phyloP scores from a whole-genome alignment of 805 yeast species.

The Lipomyces orientalis region DNA sequence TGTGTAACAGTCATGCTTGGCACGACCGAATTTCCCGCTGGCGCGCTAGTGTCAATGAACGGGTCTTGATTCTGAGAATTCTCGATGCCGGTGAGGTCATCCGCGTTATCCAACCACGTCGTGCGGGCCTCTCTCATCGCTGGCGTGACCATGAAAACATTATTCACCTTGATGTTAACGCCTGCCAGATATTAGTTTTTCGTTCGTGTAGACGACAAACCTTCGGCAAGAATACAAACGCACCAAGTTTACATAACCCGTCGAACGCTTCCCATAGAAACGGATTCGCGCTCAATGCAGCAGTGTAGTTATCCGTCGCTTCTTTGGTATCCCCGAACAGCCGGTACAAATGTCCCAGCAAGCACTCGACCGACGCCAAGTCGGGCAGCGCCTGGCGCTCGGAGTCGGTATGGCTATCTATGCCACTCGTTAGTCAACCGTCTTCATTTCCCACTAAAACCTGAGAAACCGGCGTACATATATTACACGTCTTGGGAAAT shows the following conservation, averaged over 20 bases:
- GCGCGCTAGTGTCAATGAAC: slow-evolving; percentile 12
- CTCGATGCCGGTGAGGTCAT: slow-evolving; percentile 17
- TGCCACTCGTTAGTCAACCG: neutral
- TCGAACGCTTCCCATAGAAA: slow-evolving; percentile 86
- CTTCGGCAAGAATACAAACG: neutral
- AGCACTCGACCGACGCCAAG: slow-evolving; percentile 66
- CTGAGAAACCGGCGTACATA: slow-evolving; percentile 15
- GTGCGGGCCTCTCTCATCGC: slow-evolving; percentile 34
- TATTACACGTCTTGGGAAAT: slow-evolving; percentile 30
- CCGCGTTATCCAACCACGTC: slow-evolving; percentile 32
- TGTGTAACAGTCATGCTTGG: neutral
- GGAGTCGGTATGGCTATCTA: slow-evolving; percentile 31
- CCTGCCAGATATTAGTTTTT: slow-evolving; percentile 55
- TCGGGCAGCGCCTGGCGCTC: slow-evolving; percentile 57
- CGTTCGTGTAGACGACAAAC: neutral
- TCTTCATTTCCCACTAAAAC: neutral
- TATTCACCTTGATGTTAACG: slow-evolving; percentile 65
- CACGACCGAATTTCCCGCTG: neutral
- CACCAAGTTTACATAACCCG: slow-evolving; percentile 56
- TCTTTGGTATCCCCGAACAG: slow-evolving; percentile 65
- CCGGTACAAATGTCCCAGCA: slow-evolving; percentile 72
- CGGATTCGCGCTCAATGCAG: slow-evolving; percentile 75
- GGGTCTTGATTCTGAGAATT: slow-evolving; percentile 34
- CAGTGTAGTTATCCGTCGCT: slow-evolving; percentile 69
- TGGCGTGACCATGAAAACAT: slow-evolving; percentile 40